Evolutionary conservation across 208 protist genomes (phyloP), one percentile per base, ranked within the genome.

Genomic region (Leishmania arabica): DNA sequence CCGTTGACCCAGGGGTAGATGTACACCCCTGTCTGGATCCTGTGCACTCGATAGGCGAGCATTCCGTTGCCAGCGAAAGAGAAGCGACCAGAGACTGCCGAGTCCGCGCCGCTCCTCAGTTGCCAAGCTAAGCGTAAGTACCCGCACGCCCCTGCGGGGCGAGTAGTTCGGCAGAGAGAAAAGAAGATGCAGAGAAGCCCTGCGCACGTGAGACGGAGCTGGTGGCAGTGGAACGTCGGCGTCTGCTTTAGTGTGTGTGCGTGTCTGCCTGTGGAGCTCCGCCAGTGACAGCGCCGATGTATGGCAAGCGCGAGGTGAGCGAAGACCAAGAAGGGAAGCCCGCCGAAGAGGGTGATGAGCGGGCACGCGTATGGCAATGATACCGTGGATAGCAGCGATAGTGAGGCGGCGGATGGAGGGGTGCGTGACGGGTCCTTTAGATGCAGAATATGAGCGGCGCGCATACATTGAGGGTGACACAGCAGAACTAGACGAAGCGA

Each of bases 1-100:
- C 77, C 75, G 1, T 40, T 13, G 40, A 21, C 64, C 8, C 40
- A n/a, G 45, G 73, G 62, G 21, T 40, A n/a, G 66, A 83, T 79
- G 66, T 53, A 77, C 37, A 69, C 78, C 5, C 76, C 83, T 15
- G 75, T 86, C 68, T 77, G 64, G 45, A 83, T 17, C 37, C 74
- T 21, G 1, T 60, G 53, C n/a, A 86, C 75, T 31, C 62, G 79
- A 45, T 81, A 79, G 27, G 40, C 42, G 37, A 83, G 65, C 80
- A 83, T 83, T 54, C 17, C 11, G 2, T 40, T 1, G 17, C 17
- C 2, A 3, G 7, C n/a, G 58, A 70, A n/a, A 6, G 65, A 47
- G 47, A 19, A 70, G 37, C 37, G 8, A 72, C 6, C 7, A 53
- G 24, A 51, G 11, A 19, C 19, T 11, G 13, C 19, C 24, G 31